Base-by-base conservation (phyloP, 2,329 filamentous ascomycete genomes). In the Fusarium sp. region DNA sequence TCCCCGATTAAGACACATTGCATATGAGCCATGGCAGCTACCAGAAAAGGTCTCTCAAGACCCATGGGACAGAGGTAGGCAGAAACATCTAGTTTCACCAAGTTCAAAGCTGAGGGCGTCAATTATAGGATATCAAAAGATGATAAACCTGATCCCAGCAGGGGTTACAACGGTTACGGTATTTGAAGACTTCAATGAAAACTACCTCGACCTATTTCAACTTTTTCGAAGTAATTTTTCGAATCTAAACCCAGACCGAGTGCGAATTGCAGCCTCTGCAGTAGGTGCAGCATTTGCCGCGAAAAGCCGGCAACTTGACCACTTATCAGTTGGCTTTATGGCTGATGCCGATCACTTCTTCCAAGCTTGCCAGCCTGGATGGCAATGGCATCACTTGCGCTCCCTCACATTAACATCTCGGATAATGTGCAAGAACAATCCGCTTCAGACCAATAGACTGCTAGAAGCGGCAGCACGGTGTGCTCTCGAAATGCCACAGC, bases 141-240 rank as follows among this genome's bases (percentile, higher is more conserved):
- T 45, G 13, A 51, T 59, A 1, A 40, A 18, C n/a, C 5, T 22
- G 18, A 22, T 72, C 10, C 22, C 54, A 2, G 34, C 3, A 33
- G 31, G 4, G 14, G 75, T 85, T 33, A 67, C 75, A 17, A 66
- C 1, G 4, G 3, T 72, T 1, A 50, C 11, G 0, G 43, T 66
- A 15, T 72, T 68, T 6, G 63, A 72, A 11, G 69, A 72, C 24
- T 72, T 70, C 0, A 72, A 70, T 5, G 54, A 70, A 36, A 57
- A 36, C 2, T 54, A 65, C 7, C 52, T 69, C 11, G 57, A 57
- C 6, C 0, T 70, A 7, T 54, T 57, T 28, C 28, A 48, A 3
- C 42, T 22, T 36, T 11, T 3, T n/a, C 28, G 2, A 48, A n/a
- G 43, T 7, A 11, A 0, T 28, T 11, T 56, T 9, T 15, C 17